Base-by-base conservation (phyloP, 2,329 filamentous ascomycete genomes). In the Pseudogymnoascus sp. region DNA sequence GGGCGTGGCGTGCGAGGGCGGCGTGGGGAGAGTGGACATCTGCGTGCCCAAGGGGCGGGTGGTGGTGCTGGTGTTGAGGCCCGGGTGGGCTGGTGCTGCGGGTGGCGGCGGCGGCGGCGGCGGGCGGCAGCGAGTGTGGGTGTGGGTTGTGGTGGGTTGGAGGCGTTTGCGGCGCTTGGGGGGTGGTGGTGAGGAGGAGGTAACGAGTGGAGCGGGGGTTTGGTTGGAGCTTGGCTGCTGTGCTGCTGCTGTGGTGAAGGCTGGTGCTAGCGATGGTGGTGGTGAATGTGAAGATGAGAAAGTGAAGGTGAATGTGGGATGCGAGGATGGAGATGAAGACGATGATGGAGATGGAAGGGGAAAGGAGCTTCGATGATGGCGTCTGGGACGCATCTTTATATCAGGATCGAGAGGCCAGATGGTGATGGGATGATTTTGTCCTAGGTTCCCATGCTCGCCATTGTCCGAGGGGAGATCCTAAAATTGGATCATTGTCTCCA, bases 241-340 rank as follows among this genome's bases (percentile, higher is more conserved):
- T 42, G 17, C n/a, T 42, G 17, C 6, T 8, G 36, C 19, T 9
- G 38, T 42, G 8, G 17, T 21, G 17, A n/a, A 19, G 38, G 8
- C 7, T 0, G 17, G 17, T 42, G 38, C 38, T 42, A 42, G 38
- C 38, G 38, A 42, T 35, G 33, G 33, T 42, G 36, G n/a, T 40
- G 38, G 17, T 42, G 35, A 36, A 36, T 36, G 35, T 36, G 35
- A n/a, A 36, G 35, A 63, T 64, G 69, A 71, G 44, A 68, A 70
- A 62, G 62, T 62, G 2, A 67, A 68, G 35, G 66, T 69, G 21
- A 70, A 74, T 60, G 67, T 69, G 35, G 35, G n/a, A 38, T 15
- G 35, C 31, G 26, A 28, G 7, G 26, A 28, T 28, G 67, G 72
- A 38, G 67, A 68, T 36, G 61, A 66, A 33, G 26, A 28, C 9